A percentile compares a stretch with the other conserved stretches of the same genome.
Conservation (phyloP, 129 eudicot species). For the Silybum marianum region DNA sequence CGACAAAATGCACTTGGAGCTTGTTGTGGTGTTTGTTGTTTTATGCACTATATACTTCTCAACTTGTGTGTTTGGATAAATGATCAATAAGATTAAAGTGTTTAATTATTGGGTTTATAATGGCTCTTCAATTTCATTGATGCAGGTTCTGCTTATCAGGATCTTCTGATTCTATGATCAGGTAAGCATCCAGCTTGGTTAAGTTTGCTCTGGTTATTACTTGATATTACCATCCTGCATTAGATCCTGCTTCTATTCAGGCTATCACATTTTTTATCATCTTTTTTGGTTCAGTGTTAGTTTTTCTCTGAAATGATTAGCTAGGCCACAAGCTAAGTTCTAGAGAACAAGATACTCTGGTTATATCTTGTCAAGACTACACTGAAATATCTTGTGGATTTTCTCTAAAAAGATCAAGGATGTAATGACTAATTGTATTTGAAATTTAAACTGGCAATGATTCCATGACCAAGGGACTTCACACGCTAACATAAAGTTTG, state of each 20-base stretch:
- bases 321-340: neutral
- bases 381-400: neutral
- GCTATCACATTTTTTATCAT: neutral
- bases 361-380: neutral
- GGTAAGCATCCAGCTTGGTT: slow-evolving; percentile 43
- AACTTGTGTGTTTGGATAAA: neutral
- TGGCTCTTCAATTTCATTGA: slow-evolving; percentile 16
- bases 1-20: neutral
- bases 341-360: neutral
- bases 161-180: slow-evolving; percentile 98
- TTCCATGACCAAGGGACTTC: neutral
- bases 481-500: neutral
- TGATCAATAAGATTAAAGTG: slow-evolving; percentile 1
- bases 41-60: neutral
- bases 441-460: neutral
- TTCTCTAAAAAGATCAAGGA: neutral
- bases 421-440: neutral
- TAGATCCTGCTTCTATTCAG: neutral
- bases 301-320: neutral
- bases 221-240: neutral
- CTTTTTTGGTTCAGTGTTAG: neutral
- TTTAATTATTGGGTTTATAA: slow-evolving; percentile 16
- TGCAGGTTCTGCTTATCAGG: slow-evolving; percentile 94
- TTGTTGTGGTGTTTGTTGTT: slow-evolving; percentile 6
- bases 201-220: neutral